Conservation (phyloP, 768 basidiomycete species). For the Lactarius evosmus region DNA sequence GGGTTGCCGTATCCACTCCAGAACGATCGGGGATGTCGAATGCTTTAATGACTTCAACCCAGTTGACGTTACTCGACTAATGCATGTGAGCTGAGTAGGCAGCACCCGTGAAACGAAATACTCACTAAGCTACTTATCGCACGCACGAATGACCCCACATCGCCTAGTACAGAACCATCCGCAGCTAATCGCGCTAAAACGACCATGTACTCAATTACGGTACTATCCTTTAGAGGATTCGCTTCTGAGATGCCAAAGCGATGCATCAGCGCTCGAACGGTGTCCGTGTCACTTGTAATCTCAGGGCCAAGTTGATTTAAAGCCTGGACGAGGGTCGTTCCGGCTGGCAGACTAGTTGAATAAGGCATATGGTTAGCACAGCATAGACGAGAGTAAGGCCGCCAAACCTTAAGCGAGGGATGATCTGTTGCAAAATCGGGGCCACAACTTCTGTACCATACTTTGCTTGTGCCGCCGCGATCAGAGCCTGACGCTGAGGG, state of each 20-base stretch:
- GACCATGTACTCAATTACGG: slow-evolving; percentile 69
- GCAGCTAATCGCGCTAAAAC: slow-evolving; percentile 63
- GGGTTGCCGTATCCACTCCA: slow-evolving; percentile 83
- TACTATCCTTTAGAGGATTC: slow-evolving; percentile 66
- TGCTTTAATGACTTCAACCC: slow-evolving; percentile 77
- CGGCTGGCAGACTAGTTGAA: slow-evolving; percentile 54
- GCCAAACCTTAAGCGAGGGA: slow-evolving; percentile 67
- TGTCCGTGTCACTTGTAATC: slow-evolving; percentile 69
- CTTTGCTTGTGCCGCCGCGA: slow-evolving; percentile 72
- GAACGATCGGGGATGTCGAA: slow-evolving; percentile 85
- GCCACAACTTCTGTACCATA: slow-evolving; percentile 73
- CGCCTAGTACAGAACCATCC: slow-evolving; percentile 71
- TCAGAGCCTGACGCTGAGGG: slow-evolving; percentile 69
- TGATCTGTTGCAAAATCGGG: slow-evolving; percentile 70
- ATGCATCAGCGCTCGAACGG: slow-evolving; percentile 61
- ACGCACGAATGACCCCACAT: slow-evolving; percentile 69
- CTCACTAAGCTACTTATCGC: slow-evolving; percentile 73
- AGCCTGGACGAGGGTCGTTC: slow-evolving; percentile 69
- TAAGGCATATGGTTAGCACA: slow-evolving; percentile 24
- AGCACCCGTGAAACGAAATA: slow-evolving; percentile 25
- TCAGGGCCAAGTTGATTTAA: slow-evolving; percentile 78
- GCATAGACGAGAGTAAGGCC: slow-evolving; percentile 24
- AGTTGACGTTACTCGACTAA: slow-evolving; percentile 67
- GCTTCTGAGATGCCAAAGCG: slow-evolving; percentile 74
- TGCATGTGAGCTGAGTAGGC: slow-evolving; percentile 26